A percentile compares a stretch with the other conserved stretches of the same genome.
These are phyloP conservation scores for Hymenoscyphus scutula DNA, from an alignment of 2,329 filamentous ascomycete species.

Conservation along the genomic window DNA sequence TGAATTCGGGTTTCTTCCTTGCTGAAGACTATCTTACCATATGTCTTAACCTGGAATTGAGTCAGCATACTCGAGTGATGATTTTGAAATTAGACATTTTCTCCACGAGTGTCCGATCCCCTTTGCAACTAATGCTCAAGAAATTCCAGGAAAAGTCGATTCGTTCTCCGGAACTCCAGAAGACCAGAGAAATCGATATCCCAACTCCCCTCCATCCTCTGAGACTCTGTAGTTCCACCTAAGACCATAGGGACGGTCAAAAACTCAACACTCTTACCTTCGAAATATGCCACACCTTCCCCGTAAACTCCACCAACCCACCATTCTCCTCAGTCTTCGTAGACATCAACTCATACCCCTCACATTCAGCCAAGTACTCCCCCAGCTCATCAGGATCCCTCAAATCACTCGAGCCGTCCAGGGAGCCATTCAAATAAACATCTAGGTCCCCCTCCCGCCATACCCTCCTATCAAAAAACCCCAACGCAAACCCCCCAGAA, in stretches of 20 bases:
- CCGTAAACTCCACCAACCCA: neutral
- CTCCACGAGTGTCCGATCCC: too few relatives aligned
- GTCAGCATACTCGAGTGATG: neutral
- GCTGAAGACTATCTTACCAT: neutral
- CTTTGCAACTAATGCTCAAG: too few relatives aligned
- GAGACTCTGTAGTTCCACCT: too few relatives aligned
- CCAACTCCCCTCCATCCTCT: too few relatives aligned
- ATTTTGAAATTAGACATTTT: neutral
- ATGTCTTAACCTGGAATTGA: neutral
- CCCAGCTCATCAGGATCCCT: neutral
- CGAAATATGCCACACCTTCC: neutral
- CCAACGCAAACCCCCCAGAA: neutral
- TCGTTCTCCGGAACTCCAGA: too few relatives aligned
- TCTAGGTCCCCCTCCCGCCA: neutral
- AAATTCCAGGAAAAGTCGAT: too few relatives aligned
- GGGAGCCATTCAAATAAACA: neutral
- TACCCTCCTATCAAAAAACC: neutral
- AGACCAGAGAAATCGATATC: too few relatives aligned
- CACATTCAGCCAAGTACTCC: too few relatives aligned
- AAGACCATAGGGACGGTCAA: too few relatives aligned
- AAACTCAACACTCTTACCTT: neutral
- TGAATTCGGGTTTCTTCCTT: neutral
- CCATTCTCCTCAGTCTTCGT: neutral
- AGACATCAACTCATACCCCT: too few relatives aligned
- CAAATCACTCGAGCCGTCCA: too few relatives aligned